These are phyloP conservation scores for Cucumis melo DNA, from an alignment of 306 rosid species.

Conservation along the genomic window DNA sequence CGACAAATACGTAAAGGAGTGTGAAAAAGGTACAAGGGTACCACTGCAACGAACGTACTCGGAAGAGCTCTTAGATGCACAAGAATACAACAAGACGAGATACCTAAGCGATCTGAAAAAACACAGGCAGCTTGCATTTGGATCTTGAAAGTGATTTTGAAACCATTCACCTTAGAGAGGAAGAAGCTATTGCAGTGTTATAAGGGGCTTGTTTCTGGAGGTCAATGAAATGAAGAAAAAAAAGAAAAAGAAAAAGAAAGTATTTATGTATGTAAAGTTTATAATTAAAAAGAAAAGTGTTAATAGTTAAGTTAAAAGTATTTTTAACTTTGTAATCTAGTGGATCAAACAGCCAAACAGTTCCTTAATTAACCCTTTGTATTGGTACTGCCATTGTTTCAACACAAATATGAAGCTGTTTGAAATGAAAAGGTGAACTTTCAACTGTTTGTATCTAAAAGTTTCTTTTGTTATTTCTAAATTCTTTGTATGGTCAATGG, in stretches of 20 bases:
- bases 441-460: not conserved
- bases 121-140: slow-evolving; percentile 40
- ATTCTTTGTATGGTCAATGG: too few relatives aligned
- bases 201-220: not conserved
- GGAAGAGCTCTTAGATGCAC: slow-evolving; percentile 62
- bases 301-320: not conserved
- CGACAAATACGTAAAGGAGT: slow-evolving; percentile 18
- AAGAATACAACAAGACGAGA: slow-evolving; percentile 75
- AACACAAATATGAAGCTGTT: not conserved
- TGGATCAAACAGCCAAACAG: not conserved
- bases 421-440: not conserved
- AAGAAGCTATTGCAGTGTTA: not conserved
- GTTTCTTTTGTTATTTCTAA: too few relatives aligned
- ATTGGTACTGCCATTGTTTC: not conserved
- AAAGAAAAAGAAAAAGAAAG: not conserved
- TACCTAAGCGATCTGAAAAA: slow-evolving; percentile 41
- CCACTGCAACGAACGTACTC: slow-evolving; percentile 54
- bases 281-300: not conserved
- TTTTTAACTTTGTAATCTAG: not conserved
- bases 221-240: not conserved
- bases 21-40: slow-evolving; percentile 12
- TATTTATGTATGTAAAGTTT: not conserved
- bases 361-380: not conserved
- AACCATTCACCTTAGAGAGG: not conserved
- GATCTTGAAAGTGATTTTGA: slow-evolving; percentile 11